Percentiles rank a stretch among this genome's conserved stretches.
These are phyloP conservation scores for Alternaria alternata DNA, from an alignment of 2,329 filamentous ascomycete genomes.

Conservation along the genomic window DNA sequence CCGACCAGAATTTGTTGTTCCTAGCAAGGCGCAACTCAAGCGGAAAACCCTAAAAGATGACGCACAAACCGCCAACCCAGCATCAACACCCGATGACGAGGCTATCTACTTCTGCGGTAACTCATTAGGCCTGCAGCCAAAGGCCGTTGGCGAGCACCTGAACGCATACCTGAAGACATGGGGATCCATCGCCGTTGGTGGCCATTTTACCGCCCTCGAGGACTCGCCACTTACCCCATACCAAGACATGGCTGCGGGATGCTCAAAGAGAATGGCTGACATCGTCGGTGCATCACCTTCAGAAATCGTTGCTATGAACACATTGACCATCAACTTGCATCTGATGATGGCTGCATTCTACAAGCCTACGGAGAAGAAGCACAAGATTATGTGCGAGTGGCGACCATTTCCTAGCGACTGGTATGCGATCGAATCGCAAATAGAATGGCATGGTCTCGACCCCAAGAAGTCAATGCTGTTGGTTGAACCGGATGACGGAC, in stretches of 20 bases:
- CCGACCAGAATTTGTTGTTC: constrained; percentile 77
- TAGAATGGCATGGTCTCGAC: constrained; percentile 73
- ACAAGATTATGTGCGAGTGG: constrained; percentile 85
- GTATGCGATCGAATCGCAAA: constrained; percentile 84
- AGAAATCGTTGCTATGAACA: constrained; percentile 89
- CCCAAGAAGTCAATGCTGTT: constrained; percentile 73
- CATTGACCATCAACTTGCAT: constrained; percentile 81
- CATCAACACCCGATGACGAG: constrained; percentile 50
- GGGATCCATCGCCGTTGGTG: constrained; percentile 82
- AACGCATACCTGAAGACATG: constrained; percentile 80
- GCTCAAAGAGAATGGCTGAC: constrained; percentile 71
- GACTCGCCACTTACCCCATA: constrained; percentile 76
- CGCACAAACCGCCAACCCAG: constrained; percentile 30
- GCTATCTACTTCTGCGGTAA: constrained; percentile 88
- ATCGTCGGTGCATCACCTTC: constrained; percentile 75
- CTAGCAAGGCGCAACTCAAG: constrained; percentile 74
- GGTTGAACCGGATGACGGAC: constrained; percentile 68
- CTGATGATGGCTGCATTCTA: constrained; percentile 88
- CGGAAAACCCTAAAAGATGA: constrained; percentile 61
- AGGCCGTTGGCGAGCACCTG: constrained; percentile 70
- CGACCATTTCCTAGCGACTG: constrained; percentile 90
- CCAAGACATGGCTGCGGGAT: constrained; percentile 79
- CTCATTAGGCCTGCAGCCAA: constrained; percentile 84
- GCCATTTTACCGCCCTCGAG: constrained; percentile 76
- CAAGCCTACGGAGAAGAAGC: constrained; percentile 67